Conservation (phyloP, 345 rosid species). For the Linum usitatissimum region DNA sequence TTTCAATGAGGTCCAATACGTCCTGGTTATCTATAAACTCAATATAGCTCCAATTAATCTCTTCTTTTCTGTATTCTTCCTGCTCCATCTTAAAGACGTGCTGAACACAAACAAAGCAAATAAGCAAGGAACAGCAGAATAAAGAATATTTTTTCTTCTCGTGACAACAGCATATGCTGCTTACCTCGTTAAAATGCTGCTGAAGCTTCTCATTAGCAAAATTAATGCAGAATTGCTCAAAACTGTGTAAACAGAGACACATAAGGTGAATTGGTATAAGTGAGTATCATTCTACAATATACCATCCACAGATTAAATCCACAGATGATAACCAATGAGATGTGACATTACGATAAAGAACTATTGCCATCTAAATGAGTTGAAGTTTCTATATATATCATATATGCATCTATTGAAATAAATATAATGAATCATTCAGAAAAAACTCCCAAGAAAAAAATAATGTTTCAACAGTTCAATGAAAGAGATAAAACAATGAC, state of each 20-base stretch:
- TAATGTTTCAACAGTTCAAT: too few relatives aligned
- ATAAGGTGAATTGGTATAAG: neutral
- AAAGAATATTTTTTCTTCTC: neutral
- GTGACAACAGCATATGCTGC: constrained; percentile 11
- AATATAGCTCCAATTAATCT: constrained; percentile 96
- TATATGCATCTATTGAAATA: too few relatives aligned
- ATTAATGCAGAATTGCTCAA: constrained; percentile 98
- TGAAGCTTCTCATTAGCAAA: constrained; percentile 99
- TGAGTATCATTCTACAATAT: too few relatives aligned
- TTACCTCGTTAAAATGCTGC: constrained; percentile 98
- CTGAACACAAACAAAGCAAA: constrained; percentile 37
- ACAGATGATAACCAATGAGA: too few relatives aligned
- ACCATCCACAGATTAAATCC: neutral
- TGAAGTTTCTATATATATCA: too few relatives aligned
- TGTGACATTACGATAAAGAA: too few relatives aligned
- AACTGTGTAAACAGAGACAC: constrained; percentile 36
- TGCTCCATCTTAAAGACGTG: constrained; percentile 99
- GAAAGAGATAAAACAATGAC: neutral
- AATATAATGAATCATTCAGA: too few relatives aligned
- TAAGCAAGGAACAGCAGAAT: neutral
- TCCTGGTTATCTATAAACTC: constrained; percentile 98
- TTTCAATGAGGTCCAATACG: constrained; percentile 92
- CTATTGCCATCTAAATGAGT: too few relatives aligned
- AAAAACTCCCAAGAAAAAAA: too few relatives aligned
- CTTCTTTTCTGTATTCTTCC: constrained; percentile 90